Conservation (phyloP, 225 moss, liverwort and hornwort genomes). For the Ulota crispa region DNA sequence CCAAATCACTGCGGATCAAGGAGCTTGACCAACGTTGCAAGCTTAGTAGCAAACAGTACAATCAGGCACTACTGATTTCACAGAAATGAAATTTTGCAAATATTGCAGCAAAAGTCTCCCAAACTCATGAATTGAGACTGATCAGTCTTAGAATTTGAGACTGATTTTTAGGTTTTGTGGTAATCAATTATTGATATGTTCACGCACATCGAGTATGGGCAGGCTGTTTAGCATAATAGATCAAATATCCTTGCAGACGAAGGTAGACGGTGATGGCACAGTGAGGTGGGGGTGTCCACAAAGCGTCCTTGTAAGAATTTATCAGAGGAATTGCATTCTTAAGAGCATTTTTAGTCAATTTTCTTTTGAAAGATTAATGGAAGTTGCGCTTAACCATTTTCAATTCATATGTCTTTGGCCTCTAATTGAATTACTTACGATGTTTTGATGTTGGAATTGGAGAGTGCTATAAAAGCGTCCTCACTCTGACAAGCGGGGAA, state of each 20-base stretch:
- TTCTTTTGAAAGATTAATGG: too few species aligned
- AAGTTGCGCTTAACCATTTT: too few species aligned
- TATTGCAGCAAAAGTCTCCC: not conserved
- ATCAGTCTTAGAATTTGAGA: not conserved
- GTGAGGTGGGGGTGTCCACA: too few species aligned
- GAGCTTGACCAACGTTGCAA: constrained; percentile 13
- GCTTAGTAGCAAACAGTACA: not conserved
- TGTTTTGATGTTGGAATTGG: too few species aligned
- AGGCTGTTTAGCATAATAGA: not conserved
- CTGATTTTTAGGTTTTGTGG: not conserved
- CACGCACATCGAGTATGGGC: not conserved
- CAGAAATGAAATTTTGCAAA: not conserved
- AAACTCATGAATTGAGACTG: not conserved
- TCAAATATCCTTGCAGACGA: not conserved
- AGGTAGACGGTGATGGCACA: too few species aligned
- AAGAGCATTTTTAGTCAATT: too few species aligned
- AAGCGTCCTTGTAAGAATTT: too few species aligned
- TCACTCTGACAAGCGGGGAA: too few species aligned
- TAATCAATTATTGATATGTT: not conserved
- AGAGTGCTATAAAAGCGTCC: too few species aligned
- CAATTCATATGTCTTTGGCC: too few species aligned
- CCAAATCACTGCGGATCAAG: constrained; percentile 23
- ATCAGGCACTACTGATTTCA: not conserved
- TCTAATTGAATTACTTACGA: too few species aligned
- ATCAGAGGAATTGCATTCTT: too few species aligned